These are phyloP conservation scores for Botrytis sinoallii DNA, from an alignment of 2,329 filamentous ascomycete species.

Conservation along the genomic window DNA sequence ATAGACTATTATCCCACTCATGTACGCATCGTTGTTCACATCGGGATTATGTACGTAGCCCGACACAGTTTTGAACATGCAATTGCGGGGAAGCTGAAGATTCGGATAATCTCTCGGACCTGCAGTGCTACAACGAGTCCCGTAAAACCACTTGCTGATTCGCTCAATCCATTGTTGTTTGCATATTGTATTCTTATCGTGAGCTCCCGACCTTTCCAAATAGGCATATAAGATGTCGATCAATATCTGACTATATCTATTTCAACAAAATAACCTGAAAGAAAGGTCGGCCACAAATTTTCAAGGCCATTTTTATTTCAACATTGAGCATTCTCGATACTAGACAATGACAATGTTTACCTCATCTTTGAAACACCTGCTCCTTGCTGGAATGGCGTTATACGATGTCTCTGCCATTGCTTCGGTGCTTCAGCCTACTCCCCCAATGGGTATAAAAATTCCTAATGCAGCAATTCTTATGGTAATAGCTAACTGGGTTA, in stretches of 20 bases:
- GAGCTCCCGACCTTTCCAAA: not conserved
- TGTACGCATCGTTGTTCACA: not conserved
- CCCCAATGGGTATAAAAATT: slow-evolving; percentile 44
- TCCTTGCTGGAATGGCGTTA: not conserved
- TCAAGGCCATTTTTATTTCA: not conserved
- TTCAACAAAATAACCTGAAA: not conserved
- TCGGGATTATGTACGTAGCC: not conserved
- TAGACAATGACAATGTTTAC: not conserved
- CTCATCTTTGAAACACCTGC: not conserved
- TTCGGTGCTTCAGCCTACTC: slow-evolving; percentile 38
- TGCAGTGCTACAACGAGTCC: slow-evolving; percentile 1
- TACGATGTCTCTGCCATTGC: slow-evolving; percentile 13
- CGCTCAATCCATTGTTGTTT: not conserved
- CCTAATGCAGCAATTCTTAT: not conserved
- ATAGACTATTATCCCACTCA: not conserved
- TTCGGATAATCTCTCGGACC: slow-evolving; percentile 6
- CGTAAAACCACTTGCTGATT: not conserved
- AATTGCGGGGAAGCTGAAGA: slow-evolving; percentile 15
- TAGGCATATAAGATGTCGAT: not conserved
- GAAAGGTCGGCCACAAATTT: not conserved
- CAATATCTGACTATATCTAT: not conserved
- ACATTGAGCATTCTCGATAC: not conserved
- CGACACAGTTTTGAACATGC: not conserved
- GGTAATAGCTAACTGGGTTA: not conserved
- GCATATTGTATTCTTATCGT: not conserved